phyloP scores from a whole-genome alignment of 2,329 filamentous ascomycete species.

The Fonsecaea monophora region DNA sequence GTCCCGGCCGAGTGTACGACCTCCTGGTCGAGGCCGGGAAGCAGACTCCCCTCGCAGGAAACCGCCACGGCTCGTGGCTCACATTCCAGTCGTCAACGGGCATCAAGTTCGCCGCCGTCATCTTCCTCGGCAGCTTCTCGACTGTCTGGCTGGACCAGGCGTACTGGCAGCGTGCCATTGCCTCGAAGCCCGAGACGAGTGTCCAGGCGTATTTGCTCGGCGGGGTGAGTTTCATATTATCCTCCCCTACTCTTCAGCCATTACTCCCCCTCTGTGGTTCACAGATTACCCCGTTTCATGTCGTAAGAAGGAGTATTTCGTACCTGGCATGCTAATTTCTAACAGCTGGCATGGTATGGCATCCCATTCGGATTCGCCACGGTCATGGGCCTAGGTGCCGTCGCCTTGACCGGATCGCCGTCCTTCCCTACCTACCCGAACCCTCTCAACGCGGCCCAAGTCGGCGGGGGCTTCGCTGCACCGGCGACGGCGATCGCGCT shows the following conservation, averaged over 20 bases:
- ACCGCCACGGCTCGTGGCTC: conserved; percentile 80
- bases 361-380: conserved; percentile 57
- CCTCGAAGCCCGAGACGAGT: conserved; percentile 45
- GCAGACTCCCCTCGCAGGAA: conserved; percentile 76
- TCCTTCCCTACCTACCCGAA: conserved; percentile 50
- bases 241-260: no score
- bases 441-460: conserved; percentile 32
- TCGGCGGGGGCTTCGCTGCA: conserved; percentile 36
- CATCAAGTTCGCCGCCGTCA: conserved; percentile 87
- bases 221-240: conserved; percentile 36
- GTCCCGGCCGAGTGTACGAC: conserved; percentile 73
- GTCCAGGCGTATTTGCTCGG: conserved; percentile 49
- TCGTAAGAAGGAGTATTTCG: not conserved
- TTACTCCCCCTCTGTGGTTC: no score
- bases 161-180: conserved; percentile 68
- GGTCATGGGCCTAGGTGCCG: conserved; percentile 54
- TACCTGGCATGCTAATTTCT: not conserved
- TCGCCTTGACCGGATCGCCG: conserved; percentile 51
- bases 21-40: conserved; percentile 71
- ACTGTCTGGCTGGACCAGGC: conserved; percentile 84
- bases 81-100: conserved; percentile 83
- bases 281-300: no score
- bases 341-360: conserved; percentile 53
- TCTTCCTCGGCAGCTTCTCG: conserved; percentile 78
- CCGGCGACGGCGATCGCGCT: conserved; percentile 73